Conservation (phyloP, 208 protist species). For the Leishmania turanica region DNA sequence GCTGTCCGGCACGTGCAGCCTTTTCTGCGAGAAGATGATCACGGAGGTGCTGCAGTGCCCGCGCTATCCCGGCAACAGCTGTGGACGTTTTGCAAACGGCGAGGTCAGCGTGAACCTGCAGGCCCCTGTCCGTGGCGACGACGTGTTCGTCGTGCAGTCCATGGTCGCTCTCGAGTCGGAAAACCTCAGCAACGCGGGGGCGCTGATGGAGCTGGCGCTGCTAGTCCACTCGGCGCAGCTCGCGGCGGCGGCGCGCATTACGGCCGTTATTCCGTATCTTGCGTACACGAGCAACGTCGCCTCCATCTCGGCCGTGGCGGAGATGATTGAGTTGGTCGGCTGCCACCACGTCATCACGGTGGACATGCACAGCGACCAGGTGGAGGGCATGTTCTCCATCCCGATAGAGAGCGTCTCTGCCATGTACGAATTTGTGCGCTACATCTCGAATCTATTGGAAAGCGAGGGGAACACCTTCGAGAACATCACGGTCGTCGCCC, state of each 20-base stretch:
- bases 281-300: slow-evolving; percentile 92
- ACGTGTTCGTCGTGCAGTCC: slow-evolving; percentile 96
- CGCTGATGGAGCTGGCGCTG: slow-evolving; percentile 93
- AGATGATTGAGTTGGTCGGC: slow-evolving; percentile 90
- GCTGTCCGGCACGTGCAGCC: slow-evolving; percentile 59
- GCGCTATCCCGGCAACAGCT: slow-evolving; percentile 49
- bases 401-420: slow-evolving; percentile 91
- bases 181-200: slow-evolving; percentile 85
- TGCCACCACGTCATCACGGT: slow-evolving; percentile 92
- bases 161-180: slow-evolving; percentile 74
- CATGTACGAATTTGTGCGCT: slow-evolving; percentile 89
- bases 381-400: slow-evolving; percentile 95
- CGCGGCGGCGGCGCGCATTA: slow-evolving; percentile 84
- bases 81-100: slow-evolving; percentile 79
- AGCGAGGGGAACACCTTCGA: slow-evolving; percentile 69
- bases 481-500: slow-evolving; percentile 82
- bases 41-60: slow-evolving; percentile 75
- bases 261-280: slow-evolving; percentile 95
- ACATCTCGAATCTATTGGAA: slow-evolving; percentile 59
- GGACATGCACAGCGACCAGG: slow-evolving; percentile 92
- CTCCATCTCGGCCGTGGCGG: slow-evolving; percentile 89
- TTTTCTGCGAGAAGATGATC: slow-evolving; percentile 80
- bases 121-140: slow-evolving; percentile 92
- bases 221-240: slow-evolving; percentile 84
- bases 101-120: slow-evolving; percentile 85